Evolutionary conservation across 805 yeast genomes (phyloP).

Genomic region (Spathaspora hagerdaliae): DNA sequence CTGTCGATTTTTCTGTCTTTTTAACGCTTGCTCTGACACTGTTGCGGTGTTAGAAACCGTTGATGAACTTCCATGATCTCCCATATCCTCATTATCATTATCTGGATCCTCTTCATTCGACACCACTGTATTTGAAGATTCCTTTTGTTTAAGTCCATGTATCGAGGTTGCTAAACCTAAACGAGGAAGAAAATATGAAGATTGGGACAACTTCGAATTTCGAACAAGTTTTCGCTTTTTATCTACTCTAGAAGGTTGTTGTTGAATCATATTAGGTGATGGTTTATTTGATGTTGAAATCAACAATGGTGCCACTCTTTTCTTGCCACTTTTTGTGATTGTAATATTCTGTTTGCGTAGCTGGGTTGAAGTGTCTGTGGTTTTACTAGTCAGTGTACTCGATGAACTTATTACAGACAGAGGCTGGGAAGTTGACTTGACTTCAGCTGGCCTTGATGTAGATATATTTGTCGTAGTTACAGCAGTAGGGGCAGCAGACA

Average conservation of each 20-base stretch:
- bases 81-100: conserved; percentile 49
- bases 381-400: conserved; percentile 8
- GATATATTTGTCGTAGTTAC: neutral
- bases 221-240: conserved; percentile 10
- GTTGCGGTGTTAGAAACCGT: conserved; percentile 11
- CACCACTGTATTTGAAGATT: conserved; percentile 1
- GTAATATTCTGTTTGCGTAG: conserved; percentile 43
- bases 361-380: conserved; percentile 9
- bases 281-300: conserved; percentile 40
- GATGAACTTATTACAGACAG: neutral
- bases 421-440: neutral
- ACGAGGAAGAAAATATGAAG: conserved; percentile 53
- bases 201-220: conserved; percentile 35
- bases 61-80: conserved; percentile 17
- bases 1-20: conserved; percentile 28
- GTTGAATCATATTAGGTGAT: neutral
- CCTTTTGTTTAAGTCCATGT: conserved; percentile 43
- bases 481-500: neutral
- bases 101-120: conserved; percentile 28
- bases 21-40: conserved; percentile 27
- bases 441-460: neutral
- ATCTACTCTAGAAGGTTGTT: conserved; percentile 8
- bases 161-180: conserved; percentile 63
- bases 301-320: conserved; percentile 68
- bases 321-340: conserved; percentile 71